Evolutionary conservation across 352 stramenopile species (phyloP).

Genomic region (Globisporangium sylvaticum): DNA sequence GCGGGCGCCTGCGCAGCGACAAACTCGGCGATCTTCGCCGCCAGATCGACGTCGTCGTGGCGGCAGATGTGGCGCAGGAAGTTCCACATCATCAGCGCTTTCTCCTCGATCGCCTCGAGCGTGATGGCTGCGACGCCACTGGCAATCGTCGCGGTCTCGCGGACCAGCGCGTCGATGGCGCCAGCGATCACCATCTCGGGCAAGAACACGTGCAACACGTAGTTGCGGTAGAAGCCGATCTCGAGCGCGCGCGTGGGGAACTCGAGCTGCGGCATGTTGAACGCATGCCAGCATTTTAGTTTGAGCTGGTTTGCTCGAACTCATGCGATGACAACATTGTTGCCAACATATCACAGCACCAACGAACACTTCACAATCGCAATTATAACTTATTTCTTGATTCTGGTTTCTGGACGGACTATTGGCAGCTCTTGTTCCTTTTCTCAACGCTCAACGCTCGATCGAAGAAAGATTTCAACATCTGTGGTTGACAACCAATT

Average conservation of each 20-base stretch:
- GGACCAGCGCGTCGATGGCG: constrained; percentile 44
- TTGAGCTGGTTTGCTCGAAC: too few species aligned
- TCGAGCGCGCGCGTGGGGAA: constrained; percentile 66
- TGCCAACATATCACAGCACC: too few species aligned
- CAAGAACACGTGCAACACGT: constrained; percentile 78
- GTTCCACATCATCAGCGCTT: constrained; percentile 48
- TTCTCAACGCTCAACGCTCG: too few species aligned
- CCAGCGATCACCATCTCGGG: constrained; percentile 68
- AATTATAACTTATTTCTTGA: too few species aligned
- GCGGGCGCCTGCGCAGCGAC: constrained; percentile 19
- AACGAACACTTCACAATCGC: too few species aligned
- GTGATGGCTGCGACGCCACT: constrained; percentile 16
- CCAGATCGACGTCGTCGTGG: constrained; percentile 44
- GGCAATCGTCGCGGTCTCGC: constrained; percentile 10
- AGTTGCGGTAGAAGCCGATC: constrained; percentile 84
- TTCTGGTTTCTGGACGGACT: too few species aligned
- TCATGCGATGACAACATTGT: too few species aligned
- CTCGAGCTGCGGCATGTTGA: constrained; percentile 40
- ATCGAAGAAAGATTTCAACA: too few species aligned
- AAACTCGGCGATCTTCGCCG: constrained; percentile 31
- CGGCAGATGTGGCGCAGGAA: constrained; percentile 70
- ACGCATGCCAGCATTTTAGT: too few species aligned
- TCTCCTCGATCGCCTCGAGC: constrained; percentile 30
- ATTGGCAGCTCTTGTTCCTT: too few species aligned
- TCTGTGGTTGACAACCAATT: too few species aligned